A percentile compares a stretch with the other conserved stretches of the same genome.
Conservation (phyloP, 1,284 basidiomycete species). For the Meripilus lineatus region DNA sequence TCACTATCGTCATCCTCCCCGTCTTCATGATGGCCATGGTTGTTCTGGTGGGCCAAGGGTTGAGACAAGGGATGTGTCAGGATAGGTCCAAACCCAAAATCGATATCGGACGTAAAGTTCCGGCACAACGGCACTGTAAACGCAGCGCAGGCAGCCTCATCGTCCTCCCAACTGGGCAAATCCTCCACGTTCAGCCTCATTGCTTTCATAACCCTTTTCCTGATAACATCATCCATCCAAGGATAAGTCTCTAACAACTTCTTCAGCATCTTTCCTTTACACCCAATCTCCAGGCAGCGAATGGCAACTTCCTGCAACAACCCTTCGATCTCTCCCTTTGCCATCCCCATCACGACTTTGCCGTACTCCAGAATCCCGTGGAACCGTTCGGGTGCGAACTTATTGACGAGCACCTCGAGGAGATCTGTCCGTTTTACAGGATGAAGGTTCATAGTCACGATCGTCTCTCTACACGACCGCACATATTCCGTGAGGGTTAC, state of each 20-base stretch:
- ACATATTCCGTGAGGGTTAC: conserved; percentile 22
- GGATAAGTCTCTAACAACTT: conserved; percentile 44
- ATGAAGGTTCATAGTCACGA: conserved; percentile 47
- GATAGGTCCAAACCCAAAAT: not conserved
- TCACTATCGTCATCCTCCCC: conserved; percentile 9
- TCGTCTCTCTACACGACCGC: conserved; percentile 27
- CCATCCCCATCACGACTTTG: conserved; percentile 39
- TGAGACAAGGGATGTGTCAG: not conserved
- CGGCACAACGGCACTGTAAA: conserved; percentile 48
- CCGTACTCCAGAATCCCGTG: conserved; percentile 50
- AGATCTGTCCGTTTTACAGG: conserved; percentile 57
- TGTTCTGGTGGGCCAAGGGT: not conserved
- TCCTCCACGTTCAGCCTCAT: conserved; percentile 43
- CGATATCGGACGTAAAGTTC: conserved; percentile 30
- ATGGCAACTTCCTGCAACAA: conserved; percentile 50
- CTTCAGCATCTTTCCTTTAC: conserved; percentile 67
- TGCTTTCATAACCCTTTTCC: conserved; percentile 38
- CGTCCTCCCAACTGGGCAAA: conserved; percentile 46
- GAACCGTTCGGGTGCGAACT: conserved; percentile 58
- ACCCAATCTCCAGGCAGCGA: conserved; percentile 54
- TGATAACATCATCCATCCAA: conserved; percentile 37
- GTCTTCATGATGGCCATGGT: conserved; percentile 8
- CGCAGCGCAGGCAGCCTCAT: conserved; percentile 30
- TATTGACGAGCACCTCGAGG: conserved; percentile 56
- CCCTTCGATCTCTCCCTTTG: conserved; percentile 33